Evolutionary conservation across 495 filamentous ascomycete genomes (phyloP).

Genomic region (Jackrogersella minutella): DNA sequence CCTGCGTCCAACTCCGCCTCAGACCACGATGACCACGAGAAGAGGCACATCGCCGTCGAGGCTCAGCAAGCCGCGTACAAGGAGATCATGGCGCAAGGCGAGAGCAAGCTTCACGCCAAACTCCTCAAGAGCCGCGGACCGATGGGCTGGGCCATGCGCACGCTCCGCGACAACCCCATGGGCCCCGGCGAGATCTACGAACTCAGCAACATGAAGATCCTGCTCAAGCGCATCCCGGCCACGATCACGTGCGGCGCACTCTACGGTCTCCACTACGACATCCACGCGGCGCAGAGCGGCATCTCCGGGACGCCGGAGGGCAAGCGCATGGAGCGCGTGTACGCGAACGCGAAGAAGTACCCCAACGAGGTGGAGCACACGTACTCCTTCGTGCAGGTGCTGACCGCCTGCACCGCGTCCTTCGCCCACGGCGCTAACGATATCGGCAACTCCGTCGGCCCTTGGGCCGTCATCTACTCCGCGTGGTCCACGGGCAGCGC

Average conservation of each 20-base stretch:
- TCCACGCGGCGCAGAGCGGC: constrained; percentile 72
- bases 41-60: constrained; percentile 53
- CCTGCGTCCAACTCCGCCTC: constrained; percentile 1
- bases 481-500: constrained; percentile 64
- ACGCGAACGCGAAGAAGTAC: constrained; percentile 66
- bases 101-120: constrained; percentile 60
- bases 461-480: constrained; percentile 68
- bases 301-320: constrained; percentile 71
- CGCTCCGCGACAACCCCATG: constrained; percentile 71
- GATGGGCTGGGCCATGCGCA: constrained; percentile 76
- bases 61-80: constrained; percentile 59
- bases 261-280: constrained; percentile 77
- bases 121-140: constrained; percentile 66
- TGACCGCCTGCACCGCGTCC: constrained; percentile 69
- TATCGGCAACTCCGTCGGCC: constrained; percentile 71
- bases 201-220: constrained; percentile 65
- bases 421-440: constrained; percentile 76
- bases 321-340: constrained; percentile 67
- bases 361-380: constrained; percentile 71
- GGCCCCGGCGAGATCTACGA: constrained; percentile 74
- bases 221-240: constrained; percentile 68
- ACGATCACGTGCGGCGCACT: constrained; percentile 61
- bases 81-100: constrained; percentile 60
- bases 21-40: constrained; percentile 51
- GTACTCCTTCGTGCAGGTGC: constrained; percentile 69